Evolutionary conservation across 2,329 filamentous ascomycete genomes (phyloP).

Genomic region (Beauveria asiatica): DNA sequence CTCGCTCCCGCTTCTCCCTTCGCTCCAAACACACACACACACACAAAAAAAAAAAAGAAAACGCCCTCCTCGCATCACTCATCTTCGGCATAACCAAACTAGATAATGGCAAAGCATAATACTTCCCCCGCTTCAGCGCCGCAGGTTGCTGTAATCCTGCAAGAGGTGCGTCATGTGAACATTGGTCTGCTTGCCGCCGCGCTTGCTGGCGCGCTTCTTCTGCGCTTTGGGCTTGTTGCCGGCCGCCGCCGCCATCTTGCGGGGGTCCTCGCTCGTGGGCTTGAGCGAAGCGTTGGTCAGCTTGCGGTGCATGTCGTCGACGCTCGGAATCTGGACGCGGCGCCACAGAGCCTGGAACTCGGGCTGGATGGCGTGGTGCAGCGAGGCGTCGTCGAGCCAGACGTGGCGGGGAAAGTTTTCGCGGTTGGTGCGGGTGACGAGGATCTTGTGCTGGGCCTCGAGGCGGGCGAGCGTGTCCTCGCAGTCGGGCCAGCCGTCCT

Average conservation of each 20-base stretch:
- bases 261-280: slow-evolving; percentile 73
- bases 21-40: background rate
- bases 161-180: slow-evolving; percentile 77
- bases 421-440: slow-evolving; percentile 87
- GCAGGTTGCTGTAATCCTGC: slow-evolving; percentile 56
- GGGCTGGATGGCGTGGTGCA: slow-evolving; percentile 66
- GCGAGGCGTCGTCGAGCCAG: slow-evolving; percentile 77
- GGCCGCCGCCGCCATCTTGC: slow-evolving; percentile 29
- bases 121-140: slow-evolving; percentile 24
- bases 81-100: background rate
- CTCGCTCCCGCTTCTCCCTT: background rate
- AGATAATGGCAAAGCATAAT: background rate
- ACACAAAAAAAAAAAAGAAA: too few species aligned
- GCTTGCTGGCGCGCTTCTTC: slow-evolving; percentile 58
- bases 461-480: slow-evolving; percentile 69
- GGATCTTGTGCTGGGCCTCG: slow-evolving; percentile 67
- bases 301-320: slow-evolving; percentile 69
- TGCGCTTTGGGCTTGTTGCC: slow-evolving; percentile 60
- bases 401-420: slow-evolving; percentile 79
- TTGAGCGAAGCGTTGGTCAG: slow-evolving; percentile 72
- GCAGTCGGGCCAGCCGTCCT: slow-evolving; percentile 90
- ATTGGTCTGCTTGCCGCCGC: slow-evolving; percentile 76
- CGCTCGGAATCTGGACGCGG: slow-evolving; percentile 65
- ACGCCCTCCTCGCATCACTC: too few species aligned
- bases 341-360: slow-evolving; percentile 83